phyloP scores from a whole-genome alignment of 306 rosid genomes.

The Echinosophora koreensis region DNA sequence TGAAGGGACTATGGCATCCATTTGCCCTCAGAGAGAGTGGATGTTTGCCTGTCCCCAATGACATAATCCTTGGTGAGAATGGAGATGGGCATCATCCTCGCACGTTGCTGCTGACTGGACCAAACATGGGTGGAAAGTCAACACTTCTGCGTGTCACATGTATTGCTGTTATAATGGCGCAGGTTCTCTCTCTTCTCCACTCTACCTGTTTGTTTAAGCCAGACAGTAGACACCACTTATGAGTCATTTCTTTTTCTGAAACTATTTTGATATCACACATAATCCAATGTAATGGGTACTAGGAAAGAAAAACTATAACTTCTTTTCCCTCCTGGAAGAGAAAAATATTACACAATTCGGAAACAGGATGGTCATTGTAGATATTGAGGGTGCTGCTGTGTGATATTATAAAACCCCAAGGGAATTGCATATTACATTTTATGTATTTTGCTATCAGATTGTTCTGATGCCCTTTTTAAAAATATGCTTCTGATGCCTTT shows the following conservation, averaged over 20 bases:
- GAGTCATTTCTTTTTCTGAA: background rate
- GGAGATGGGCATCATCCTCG: constrained; percentile 63
- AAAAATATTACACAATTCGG: constrained; percentile 27
- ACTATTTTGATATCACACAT: constrained; percentile 23
- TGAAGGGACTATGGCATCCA: constrained; percentile 95
- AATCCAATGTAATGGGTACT: constrained; percentile 21
- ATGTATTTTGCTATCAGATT: background rate
- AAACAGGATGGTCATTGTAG: constrained; percentile 5
- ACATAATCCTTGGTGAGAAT: constrained; percentile 80
- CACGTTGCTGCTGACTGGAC: constrained; percentile 89
- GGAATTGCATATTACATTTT: constrained; percentile 29
- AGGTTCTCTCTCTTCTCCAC: constrained; percentile 61
- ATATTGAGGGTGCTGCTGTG: constrained; percentile 6
- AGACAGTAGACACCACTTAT: constrained; percentile 18
- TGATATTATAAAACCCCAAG: constrained; percentile 13
- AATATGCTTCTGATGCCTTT: constrained; percentile 45
- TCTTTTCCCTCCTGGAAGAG: constrained; percentile 4
- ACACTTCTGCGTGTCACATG: constrained; percentile 95
- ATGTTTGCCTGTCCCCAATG: constrained; percentile 81
- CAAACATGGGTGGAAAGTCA: constrained; percentile 99
- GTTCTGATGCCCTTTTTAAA: constrained; percentile 25
- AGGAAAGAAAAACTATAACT: background rate
- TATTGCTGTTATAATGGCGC: constrained; percentile 91
- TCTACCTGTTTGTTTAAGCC: constrained; percentile 8
- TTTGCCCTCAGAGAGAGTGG: constrained; percentile 86